Percentiles rank a stretch among this genome's conserved stretches.
These are phyloP conservation scores for Exophiala phaeomuriformis DNA, from an alignment of 2,329 filamentous ascomycete genomes.

Conservation along the genomic window DNA sequence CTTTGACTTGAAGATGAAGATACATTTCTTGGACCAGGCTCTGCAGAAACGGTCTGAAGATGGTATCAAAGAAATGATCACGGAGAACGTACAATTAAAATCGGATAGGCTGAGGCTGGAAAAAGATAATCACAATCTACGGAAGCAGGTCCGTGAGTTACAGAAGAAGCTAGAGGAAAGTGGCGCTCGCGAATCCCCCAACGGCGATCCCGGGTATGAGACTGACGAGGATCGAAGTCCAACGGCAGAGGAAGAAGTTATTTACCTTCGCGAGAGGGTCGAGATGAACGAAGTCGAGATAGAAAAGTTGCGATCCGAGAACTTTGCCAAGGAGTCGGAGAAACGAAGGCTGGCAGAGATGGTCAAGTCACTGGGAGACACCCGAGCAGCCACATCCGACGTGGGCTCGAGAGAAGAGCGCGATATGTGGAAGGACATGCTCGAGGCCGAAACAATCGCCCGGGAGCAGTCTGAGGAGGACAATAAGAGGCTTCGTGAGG, in stretches of 20 bases:
- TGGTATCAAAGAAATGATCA: slow-evolving; percentile 95
- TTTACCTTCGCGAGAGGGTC: slow-evolving; percentile 75
- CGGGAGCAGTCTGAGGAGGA: slow-evolving; percentile 89
- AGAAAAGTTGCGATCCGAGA: slow-evolving; percentile 72
- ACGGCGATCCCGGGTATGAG: slow-evolving; percentile 44
- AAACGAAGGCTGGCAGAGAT: slow-evolving; percentile 80
- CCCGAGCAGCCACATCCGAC: slow-evolving; percentile 43
- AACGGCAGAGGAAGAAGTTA: slow-evolving; percentile 69
- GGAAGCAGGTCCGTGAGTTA: slow-evolving; percentile 74
- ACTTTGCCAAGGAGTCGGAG: slow-evolving; percentile 70
- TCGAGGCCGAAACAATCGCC: slow-evolving; percentile 83
- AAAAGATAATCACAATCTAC: slow-evolving; percentile 79
- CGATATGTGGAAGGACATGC: slow-evolving; percentile 90
- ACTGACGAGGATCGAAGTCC: slow-evolving; percentile 48
- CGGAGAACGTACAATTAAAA: slow-evolving; percentile 91
- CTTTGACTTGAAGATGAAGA: slow-evolving; percentile 93
- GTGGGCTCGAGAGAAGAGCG: slow-evolving; percentile 44
- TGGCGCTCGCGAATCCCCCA: slow-evolving; percentile 37
- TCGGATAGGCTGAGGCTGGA: slow-evolving; percentile 82
- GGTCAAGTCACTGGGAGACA: slow-evolving; percentile 58
- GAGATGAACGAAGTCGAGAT: slow-evolving; percentile 79
- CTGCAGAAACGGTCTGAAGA: slow-evolving; percentile 91
- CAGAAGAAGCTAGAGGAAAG: slow-evolving; percentile 64
- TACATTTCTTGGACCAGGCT: slow-evolving; percentile 92
- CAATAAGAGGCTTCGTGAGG: slow-evolving; percentile 73